phyloP scores from a whole-genome alignment of 768 basidiomycete species.

The Chiua virens region DNA sequence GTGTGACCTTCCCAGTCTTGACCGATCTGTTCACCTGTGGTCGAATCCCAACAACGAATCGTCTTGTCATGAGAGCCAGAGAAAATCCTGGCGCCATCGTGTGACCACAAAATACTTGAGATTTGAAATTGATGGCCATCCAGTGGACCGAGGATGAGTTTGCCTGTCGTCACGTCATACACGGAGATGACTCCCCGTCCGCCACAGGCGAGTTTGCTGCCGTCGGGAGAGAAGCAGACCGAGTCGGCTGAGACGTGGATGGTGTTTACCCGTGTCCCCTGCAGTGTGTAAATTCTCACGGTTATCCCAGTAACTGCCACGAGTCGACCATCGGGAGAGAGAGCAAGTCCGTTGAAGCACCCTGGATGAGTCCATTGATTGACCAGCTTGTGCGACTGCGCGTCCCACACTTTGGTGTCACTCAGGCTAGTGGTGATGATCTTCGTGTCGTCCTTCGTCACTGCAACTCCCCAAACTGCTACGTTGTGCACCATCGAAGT shows the following conservation, averaged over 20 bases:
- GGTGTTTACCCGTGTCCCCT: too few species aligned
- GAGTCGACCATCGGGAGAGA: slow-evolving; percentile 1
- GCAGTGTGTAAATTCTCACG: neutral
- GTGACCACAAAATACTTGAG: neutral
- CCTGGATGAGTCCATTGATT: neutral
- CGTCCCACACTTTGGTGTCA: slow-evolving; percentile 5
- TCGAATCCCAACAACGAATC: slow-evolving; percentile 6
- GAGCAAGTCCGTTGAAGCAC: neutral
- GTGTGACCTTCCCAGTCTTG: slow-evolving; percentile 17
- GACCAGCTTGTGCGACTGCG: neutral
- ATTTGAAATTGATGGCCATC: neutral
- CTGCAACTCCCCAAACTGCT: neutral
- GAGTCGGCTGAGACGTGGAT: too few species aligned
- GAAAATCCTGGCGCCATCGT: slow-evolving; percentile 6
- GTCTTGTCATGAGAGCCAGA: neutral
- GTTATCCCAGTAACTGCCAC: neutral
- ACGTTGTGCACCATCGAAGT: neutral
- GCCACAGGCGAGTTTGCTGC: too few species aligned
- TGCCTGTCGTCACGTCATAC: too few species aligned
- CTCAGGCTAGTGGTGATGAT: neutral
- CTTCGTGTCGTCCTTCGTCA: neutral
- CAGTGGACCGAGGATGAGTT: neutral
- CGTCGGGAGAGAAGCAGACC: too few species aligned
- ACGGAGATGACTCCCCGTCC: too few species aligned
- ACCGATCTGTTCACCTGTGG: neutral